These are phyloP conservation scores for Hanseniaspora meyeri DNA, from an alignment of 805 yeast genomes.

Conservation along the genomic window DNA sequence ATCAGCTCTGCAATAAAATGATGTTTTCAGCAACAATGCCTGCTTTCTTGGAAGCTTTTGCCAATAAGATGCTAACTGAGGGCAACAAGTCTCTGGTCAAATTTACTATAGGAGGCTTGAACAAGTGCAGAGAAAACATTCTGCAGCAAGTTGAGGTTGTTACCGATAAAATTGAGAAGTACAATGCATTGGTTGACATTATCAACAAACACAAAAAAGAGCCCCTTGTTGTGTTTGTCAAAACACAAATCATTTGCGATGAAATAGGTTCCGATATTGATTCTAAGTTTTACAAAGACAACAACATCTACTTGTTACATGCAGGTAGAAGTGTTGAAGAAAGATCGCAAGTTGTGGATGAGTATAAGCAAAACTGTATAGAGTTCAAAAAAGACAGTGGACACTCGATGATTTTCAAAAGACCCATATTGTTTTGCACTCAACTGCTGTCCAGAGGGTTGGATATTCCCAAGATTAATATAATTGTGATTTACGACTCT, in stretches of 20 bases:
- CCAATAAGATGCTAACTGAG: slow-evolving; percentile 23
- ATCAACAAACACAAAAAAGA: slow-evolving; percentile 28
- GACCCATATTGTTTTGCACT: slow-evolving; percentile 66
- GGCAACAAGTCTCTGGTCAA: slow-evolving; percentile 38
- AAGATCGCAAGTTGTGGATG: slow-evolving; percentile 58
- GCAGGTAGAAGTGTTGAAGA: slow-evolving; percentile 88
- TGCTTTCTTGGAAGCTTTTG: slow-evolving; percentile 59
- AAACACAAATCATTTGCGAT: slow-evolving; percentile 82
- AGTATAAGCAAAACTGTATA: slow-evolving; percentile 40
- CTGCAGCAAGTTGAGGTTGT: slow-evolving; percentile 58
- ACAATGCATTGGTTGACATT: slow-evolving; percentile 37
- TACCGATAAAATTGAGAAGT: slow-evolving; percentile 41
- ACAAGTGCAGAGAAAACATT: slow-evolving; percentile 71
- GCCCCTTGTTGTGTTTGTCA: slow-evolving; percentile 71
- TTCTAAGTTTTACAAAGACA: slow-evolving; percentile 17
- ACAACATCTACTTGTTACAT: slow-evolving; percentile 59
- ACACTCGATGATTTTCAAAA: slow-evolving; percentile 30
- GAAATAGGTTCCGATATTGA: slow-evolving; percentile 35
- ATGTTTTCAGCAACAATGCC: slow-evolving; percentile 93
- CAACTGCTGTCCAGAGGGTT: slow-evolving; percentile 91
- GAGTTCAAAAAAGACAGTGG: slow-evolving; percentile 2
- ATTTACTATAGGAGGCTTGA: slow-evolving; percentile 66
- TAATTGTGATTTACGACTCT: slow-evolving; percentile 72
- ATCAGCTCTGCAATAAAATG: slow-evolving; percentile 58
- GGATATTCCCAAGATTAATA: slow-evolving; percentile 72